Conservation (phyloP, 306 rosid genomes). For the Hippophae gyantsensis region DNA sequence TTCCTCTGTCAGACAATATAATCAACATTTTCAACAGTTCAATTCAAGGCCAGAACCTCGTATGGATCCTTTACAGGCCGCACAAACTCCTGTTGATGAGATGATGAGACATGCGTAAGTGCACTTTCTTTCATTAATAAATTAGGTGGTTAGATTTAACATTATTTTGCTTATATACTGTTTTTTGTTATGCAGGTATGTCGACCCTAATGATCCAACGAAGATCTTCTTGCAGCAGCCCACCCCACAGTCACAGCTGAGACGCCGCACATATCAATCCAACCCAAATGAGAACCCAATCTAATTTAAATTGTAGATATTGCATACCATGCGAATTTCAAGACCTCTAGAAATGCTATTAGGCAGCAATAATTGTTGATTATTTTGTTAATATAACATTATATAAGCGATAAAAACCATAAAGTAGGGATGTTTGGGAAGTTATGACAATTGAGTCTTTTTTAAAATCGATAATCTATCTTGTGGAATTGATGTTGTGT, state of each 20-base stretch:
- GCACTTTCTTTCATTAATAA: neutral
- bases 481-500: no score
- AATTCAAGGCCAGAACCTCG: constrained; percentile 32
- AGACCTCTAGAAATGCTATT: constrained; percentile 2
- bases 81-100: constrained; percentile 96
- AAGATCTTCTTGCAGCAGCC: constrained; percentile 96
- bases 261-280: constrained; percentile 87
- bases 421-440: no score
- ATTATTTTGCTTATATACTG: constrained; percentile 1
- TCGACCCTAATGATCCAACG: constrained; percentile 96
- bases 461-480: no score
- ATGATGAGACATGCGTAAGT: constrained; percentile 98
- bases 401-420: no score
- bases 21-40: constrained; percentile 41
- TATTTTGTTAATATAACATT: no score
- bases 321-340: constrained; percentile 4
- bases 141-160: neutral
- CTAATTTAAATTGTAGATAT: constrained; percentile 9
- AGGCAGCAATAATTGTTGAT: no score
- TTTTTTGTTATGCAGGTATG: constrained; percentile 57
- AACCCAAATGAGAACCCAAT: constrained; percentile 41
- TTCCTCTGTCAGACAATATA: constrained; percentile 71
- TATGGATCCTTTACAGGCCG: constrained; percentile 79
- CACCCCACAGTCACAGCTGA: constrained; percentile 60
- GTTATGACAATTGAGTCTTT: no score